phyloP scores from a whole-genome alignment of 2,329 filamentous ascomycete species.

The Fusarium succisae region DNA sequence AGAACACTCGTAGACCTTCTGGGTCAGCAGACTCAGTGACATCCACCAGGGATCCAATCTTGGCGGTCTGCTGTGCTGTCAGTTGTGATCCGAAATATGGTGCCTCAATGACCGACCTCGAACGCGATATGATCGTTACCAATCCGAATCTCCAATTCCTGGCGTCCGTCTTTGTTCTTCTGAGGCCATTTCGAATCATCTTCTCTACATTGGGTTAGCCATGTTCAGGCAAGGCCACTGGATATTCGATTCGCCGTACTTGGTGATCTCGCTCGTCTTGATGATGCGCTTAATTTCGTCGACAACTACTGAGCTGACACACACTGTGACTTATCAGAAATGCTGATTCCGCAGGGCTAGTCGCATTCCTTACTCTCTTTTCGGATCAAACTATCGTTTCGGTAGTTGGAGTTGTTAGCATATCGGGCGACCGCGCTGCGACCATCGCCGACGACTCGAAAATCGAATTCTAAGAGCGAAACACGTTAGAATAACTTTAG shows the following conservation, averaged over 20 bases:
- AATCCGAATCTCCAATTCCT: slow-evolving; percentile 93
- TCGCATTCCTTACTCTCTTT: slow-evolving; percentile 88
- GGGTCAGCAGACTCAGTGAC: slow-evolving; percentile 96
- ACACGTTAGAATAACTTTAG: slow-evolving; percentile 3
- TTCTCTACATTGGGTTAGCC: slow-evolving; percentile 68
- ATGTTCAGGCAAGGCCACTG: background rate
- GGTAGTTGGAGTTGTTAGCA: slow-evolving; percentile 99
- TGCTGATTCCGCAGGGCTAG: background rate
- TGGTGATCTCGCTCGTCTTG: slow-evolving; percentile 96
- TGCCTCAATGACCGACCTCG: slow-evolving; percentile 69
- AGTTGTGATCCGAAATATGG: slow-evolving; percentile 4
- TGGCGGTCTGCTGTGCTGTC: slow-evolving; percentile 76
- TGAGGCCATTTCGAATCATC: slow-evolving; percentile 98
- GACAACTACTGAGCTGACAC: slow-evolving; percentile 88
- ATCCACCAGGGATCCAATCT: slow-evolving; percentile 96
- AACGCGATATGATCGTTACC: slow-evolving; percentile 98
- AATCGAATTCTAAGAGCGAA: slow-evolving; percentile 84
- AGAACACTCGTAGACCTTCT: slow-evolving; percentile 95
- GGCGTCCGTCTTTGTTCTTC: slow-evolving; percentile 98
- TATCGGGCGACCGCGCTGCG: slow-evolving; percentile 94
- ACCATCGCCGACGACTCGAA: slow-evolving; percentile 90
- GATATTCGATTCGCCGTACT: slow-evolving; percentile 64
- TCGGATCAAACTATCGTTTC: slow-evolving; percentile 96
- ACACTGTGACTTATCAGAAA: slow-evolving; percentile 72
- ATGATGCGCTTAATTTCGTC: slow-evolving; percentile 97